Evolutionary conservation across 2,329 filamentous ascomycete species (phyloP).

Genomic region (Thelonectria discophora): DNA sequence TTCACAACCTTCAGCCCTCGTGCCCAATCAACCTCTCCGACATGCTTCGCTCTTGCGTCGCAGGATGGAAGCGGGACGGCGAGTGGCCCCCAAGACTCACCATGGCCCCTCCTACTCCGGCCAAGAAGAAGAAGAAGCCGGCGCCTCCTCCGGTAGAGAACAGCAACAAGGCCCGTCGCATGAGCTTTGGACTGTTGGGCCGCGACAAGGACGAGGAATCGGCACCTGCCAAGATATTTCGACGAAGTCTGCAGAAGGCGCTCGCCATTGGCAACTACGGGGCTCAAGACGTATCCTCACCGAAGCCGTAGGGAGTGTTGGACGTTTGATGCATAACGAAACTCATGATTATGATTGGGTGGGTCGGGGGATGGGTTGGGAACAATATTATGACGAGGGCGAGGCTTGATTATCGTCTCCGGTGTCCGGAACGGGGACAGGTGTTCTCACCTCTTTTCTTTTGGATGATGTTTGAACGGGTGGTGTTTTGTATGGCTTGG

Average conservation of each 20-base stretch:
- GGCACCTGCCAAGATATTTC: conserved; percentile 51
- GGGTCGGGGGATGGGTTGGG: not conserved
- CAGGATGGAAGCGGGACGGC: conserved; percentile 91
- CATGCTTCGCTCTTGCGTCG: conserved; percentile 81
- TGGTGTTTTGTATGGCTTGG: conserved; percentile 26
- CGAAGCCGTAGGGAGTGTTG: conserved; percentile 26
- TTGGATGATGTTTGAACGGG: conserved; percentile 12
- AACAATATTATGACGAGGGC: conserved; percentile 18
- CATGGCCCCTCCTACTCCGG: conserved; percentile 50
- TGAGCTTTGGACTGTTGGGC: conserved; percentile 59
- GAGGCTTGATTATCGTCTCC: not conserved
- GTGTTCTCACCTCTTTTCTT: conserved; percentile 17
- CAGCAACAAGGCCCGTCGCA: conserved; percentile 49
- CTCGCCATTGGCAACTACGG: conserved; percentile 50
- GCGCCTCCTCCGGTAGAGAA: conserved; percentile 29
- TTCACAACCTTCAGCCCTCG: conserved; percentile 80
- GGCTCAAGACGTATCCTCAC: conserved; percentile 30
- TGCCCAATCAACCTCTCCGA: conserved; percentile 89
- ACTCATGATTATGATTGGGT: conserved; percentile 16
- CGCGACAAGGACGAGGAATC: conserved; percentile 50
- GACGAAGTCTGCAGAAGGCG: conserved; percentile 57
- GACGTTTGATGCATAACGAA: not conserved
- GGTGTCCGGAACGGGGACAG: not conserved
- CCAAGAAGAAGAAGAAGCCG: conserved; percentile 50
- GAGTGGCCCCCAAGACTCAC: conserved; percentile 80